Evolutionary conservation across 1,284 basidiomycete species (phyloP), one percentile per base, ranked within the genome.

Genomic region (Tilletia walkeri): DNA sequence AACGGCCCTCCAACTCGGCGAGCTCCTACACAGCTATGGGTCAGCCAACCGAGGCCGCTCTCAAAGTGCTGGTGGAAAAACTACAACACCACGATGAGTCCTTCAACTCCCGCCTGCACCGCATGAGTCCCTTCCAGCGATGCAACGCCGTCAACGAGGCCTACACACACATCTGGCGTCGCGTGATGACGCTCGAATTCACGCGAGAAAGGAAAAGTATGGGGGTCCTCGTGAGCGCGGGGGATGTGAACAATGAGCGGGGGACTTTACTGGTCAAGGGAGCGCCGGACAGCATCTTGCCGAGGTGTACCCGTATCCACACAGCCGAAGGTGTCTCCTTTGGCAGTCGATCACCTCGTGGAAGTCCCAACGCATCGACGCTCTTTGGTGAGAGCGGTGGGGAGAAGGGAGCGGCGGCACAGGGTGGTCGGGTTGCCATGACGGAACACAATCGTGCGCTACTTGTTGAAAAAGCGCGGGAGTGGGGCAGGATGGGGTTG

Each of bases 161-260:
- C 66, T 87, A 89, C 84, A 90, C 92, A 82, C 92, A 94, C 75
- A 86, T 86, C 67, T 90, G 92, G 79, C 86, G 89, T 24, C 90
- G 93, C 73, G 87, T 95, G 10, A 86, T 95, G 76, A 96, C 94
- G 2, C 95, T 97, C 83, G 94, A 96, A 84, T 97, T 97, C 85
- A 92, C 93, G 34, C 90, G 94, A 41, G 95, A 97, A 85, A 91
- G 94, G 83, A 97, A 96, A 86, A 94, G 94, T 88, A 97, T 96
- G 94, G 95, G 94, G 24, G 94, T 96, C 53, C 89, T 96, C 63
- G 90, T 91, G 59, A 10, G 84, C 84, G 24, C 16, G 24, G 38
- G 36, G 59, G 59, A 38, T 36, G 6, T 89, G 89, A 49, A 87
- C 73, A 30, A 14, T 14, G 41, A 45, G 41, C 41, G 41, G 14